A percentile compares a stretch with the other conserved stretches of the same genome.
These are phyloP conservation scores for Geotrichum reessii DNA, from an alignment of 1,139 yeast species.

Conservation along the genomic window DNA sequence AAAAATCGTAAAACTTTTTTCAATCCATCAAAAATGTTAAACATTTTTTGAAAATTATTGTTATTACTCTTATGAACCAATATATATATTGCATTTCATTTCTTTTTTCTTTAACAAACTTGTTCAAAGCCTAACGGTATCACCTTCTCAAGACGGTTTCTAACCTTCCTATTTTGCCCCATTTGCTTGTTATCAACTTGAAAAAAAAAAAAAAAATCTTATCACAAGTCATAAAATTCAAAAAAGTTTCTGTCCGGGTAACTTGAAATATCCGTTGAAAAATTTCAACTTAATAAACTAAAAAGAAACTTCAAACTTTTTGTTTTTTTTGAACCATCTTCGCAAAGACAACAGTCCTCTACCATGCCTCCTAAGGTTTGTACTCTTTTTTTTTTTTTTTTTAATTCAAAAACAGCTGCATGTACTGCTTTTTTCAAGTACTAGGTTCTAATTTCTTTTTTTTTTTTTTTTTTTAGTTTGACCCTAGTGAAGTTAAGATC, in stretches of 20 bases:
- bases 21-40: too few species aligned
- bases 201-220: too few species aligned
- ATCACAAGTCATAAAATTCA: background rate
- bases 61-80: too few species aligned
- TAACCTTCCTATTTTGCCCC: too few species aligned
- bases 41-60: too few species aligned
- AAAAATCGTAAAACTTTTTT: too few species aligned
- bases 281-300: background rate
- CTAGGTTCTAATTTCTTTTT: background rate
- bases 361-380: background rate
- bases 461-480: conserved; percentile 51
- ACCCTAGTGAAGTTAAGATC: conserved; percentile 97
- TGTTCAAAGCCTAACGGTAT: too few species aligned
- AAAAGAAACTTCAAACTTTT: background rate
- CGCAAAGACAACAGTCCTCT: background rate
- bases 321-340: background rate
- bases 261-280: background rate
- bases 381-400: background rate
- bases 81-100: too few species aligned
- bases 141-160: too few species aligned
- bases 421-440: background rate
- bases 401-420: too few species aligned
- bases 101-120: too few species aligned
- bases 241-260: background rate
- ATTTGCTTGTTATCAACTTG: background rate